These are phyloP conservation scores for Pythium guiyangense DNA, from an alignment of 352 stramenopile species.

Conservation along the genomic window DNA sequence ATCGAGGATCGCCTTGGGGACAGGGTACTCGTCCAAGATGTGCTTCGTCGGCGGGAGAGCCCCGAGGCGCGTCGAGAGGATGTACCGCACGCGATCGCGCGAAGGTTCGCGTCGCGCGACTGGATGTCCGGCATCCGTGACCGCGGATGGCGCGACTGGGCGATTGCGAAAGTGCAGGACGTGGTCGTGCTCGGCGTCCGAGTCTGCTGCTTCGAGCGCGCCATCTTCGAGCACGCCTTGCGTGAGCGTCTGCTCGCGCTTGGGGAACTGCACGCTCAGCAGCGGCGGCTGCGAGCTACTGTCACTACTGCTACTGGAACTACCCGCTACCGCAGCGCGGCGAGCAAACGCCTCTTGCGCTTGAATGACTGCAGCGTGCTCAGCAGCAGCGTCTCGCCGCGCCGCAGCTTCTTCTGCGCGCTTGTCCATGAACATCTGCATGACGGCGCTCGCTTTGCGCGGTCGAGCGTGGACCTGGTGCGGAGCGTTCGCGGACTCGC, in stretches of 20 bases:
- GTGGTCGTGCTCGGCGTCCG: conserved; percentile 22
- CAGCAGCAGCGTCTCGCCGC: not conserved
- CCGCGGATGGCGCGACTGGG: conserved; percentile 27
- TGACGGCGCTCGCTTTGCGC: conserved; percentile 11
- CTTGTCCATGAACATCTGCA: conserved; percentile 22
- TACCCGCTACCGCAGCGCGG: not conserved
- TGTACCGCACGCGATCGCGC: conserved; percentile 56
- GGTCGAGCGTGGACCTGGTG: not conserved
- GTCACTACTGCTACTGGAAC: not conserved
- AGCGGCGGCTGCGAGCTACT: conserved; percentile 3
- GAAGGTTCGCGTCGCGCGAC: conserved; percentile 26
- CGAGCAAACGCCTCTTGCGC: not conserved
- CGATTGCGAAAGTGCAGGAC: conserved; percentile 55
- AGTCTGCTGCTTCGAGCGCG: not conserved
- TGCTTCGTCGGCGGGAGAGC: conserved; percentile 49
- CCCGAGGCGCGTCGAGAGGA: conserved; percentile 57
- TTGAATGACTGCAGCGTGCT: conserved; percentile 3
- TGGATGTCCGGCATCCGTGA: conserved; percentile 31
- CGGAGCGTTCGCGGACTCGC: not conserved
- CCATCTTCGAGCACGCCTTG: conserved; percentile 29
- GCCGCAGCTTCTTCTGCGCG: conserved; percentile 8
- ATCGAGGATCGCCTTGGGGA: conserved; percentile 63
- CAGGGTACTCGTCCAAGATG: conserved; percentile 70
- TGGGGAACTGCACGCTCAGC: conserved; percentile 24
- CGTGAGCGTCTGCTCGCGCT: conserved; percentile 21